Conservation (phyloP, 139 green algal species). For the Coelastrella sp. region DNA sequence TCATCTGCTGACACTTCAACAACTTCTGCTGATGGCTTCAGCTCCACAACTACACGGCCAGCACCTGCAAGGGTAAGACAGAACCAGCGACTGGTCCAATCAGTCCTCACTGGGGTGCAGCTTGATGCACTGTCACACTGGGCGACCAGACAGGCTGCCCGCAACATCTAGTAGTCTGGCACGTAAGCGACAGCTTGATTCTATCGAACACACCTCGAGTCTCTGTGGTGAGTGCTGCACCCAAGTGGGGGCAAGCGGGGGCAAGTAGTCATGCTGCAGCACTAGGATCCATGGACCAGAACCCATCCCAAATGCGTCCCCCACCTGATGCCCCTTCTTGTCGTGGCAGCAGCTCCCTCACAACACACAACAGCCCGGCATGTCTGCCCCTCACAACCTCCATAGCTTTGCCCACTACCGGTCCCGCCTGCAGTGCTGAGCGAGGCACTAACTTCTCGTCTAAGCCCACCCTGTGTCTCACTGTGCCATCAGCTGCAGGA, state of each 20-base stretch:
- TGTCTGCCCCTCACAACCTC: constrained; percentile 68
- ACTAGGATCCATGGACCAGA: neutral
- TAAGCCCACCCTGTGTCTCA: constrained; percentile 68
- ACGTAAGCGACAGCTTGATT: no score
- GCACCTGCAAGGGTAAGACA: neutral
- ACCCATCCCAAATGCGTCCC: neutral
- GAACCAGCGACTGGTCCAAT: no score
- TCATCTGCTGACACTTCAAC: constrained; percentile 30
- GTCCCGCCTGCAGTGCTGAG: constrained; percentile 32
- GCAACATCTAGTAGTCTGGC: no score
- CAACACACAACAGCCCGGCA: constrained; percentile 66
- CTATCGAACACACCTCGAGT: no score
- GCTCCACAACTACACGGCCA: constrained; percentile 28
- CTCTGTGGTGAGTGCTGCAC: no score
- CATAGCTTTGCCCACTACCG: constrained; percentile 57
- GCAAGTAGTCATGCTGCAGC: neutral
- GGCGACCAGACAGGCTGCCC: no score
- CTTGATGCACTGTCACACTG: no score
- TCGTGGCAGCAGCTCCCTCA: constrained; percentile 62
- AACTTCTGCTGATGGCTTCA: constrained; percentile 10
- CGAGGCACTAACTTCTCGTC: constrained; percentile 79
- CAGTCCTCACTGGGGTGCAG: no score
- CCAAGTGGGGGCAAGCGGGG: no score
- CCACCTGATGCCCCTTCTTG: constrained; percentile 7
- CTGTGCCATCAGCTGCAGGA: constrained; percentile 63